Conservation (phyloP, 2,329 filamentous ascomycete genomes). For the Aspergillus pseudonomiae region DNA sequence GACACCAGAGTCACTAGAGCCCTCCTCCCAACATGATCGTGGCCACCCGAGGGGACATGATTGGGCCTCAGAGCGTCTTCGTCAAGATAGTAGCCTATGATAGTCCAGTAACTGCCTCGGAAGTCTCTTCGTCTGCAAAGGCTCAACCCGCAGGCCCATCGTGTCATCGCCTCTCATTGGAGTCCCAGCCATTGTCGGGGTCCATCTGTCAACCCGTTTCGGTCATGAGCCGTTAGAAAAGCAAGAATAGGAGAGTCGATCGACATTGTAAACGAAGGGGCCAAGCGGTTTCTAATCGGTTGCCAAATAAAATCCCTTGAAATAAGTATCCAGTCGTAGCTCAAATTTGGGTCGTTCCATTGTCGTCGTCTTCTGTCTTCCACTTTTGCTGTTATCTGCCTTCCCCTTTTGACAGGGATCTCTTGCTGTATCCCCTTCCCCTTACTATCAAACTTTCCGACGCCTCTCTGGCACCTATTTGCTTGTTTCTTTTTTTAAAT, state of each 20-base stretch:
- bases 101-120: neutral
- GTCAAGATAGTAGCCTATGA: neutral
- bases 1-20: too few relatives aligned
- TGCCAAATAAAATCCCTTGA: neutral
- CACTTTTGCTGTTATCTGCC: neutral
- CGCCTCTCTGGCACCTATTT: neutral
- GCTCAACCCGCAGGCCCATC: neutral
- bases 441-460: neutral
- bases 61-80: neutral
- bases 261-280: neutral
- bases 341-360: neutral
- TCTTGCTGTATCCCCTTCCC: neutral
- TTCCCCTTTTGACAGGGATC: neutral
- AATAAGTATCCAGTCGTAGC: conserved; percentile 4
- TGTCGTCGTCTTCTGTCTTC: neutral
- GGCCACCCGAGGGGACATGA: neutral
- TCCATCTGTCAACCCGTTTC: conserved; percentile 4
- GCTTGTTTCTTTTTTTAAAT: neutral
- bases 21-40: neutral
- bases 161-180: neutral
- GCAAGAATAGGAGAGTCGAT: neutral
- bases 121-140: neutral
- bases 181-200: neutral
- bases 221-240: neutral
- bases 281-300: neutral